Percentiles rank a stretch among this genome's conserved stretches.
These are phyloP conservation scores for Daldinia grandis DNA, from an alignment of 495 filamentous ascomycete species.

Conservation along the genomic window DNA sequence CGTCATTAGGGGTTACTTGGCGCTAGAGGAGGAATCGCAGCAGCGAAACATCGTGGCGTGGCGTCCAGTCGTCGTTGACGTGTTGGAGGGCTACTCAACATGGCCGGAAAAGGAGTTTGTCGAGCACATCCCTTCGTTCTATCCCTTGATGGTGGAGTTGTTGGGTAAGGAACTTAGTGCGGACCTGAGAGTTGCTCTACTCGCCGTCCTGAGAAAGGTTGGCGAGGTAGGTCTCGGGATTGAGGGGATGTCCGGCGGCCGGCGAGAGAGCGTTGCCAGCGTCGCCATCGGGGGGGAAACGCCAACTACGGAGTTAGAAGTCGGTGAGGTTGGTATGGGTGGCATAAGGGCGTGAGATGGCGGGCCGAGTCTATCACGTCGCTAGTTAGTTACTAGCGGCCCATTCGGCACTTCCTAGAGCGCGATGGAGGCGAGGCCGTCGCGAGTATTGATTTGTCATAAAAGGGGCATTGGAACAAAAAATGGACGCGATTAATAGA, in stretches of 20 bases:
- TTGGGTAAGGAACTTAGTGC: conserved; percentile 78
- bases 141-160: conserved; percentile 85
- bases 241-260: conserved; percentile 50
- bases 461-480: conserved; percentile 31
- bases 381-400: not conserved
- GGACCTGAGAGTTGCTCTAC: conserved; percentile 79
- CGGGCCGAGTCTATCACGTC: not conserved
- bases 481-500: conserved; percentile 36
- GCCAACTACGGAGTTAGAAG: conserved; percentile 35
- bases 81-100: conserved; percentile 91
- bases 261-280: conserved; percentile 49
- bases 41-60: conserved; percentile 95
- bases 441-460: conserved; percentile 19
- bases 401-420: not conserved
- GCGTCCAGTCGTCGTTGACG: conserved; percentile 96
- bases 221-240: conserved; percentile 84
- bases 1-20: conserved; percentile 82
- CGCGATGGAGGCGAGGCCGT: not conserved
- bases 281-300: conserved; percentile 32
- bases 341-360: conserved; percentile 34
- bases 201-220: conserved; percentile 77
- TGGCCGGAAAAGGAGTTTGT: conserved; percentile 86
- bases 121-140: conserved; percentile 81
- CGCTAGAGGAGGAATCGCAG: conserved; percentile 91
- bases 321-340: conserved; percentile 40